Conservation (phyloP, 805 yeast species). For the Nakazawaea sp. region DNA sequence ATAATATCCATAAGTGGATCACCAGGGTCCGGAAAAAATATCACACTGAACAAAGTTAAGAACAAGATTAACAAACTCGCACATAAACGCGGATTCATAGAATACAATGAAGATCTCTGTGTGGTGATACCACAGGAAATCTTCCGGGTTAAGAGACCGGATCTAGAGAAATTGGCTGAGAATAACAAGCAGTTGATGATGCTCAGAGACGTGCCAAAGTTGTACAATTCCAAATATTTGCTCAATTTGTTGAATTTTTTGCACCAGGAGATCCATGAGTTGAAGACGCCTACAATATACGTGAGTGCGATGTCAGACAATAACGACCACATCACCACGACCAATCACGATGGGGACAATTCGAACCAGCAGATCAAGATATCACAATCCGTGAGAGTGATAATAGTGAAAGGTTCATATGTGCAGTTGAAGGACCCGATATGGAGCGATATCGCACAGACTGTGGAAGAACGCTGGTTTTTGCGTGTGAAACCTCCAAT, state of each 20-base stretch:
- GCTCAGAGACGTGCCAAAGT: slow-evolving; percentile 35
- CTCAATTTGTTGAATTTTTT: slow-evolving; percentile 19
- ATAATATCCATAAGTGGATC: slow-evolving; percentile 32
- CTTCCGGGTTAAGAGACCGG: slow-evolving; percentile 5
- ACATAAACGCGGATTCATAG: slow-evolving; percentile 7
- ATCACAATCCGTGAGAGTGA: slow-evolving; percentile 18
- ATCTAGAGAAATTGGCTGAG: slow-evolving; percentile 18
- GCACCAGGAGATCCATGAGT: slow-evolving; percentile 29
- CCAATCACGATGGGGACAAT: neutral
- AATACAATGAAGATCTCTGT: slow-evolving; percentile 3
- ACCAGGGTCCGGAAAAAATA: slow-evolving; percentile 38
- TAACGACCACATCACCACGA: slow-evolving; percentile 26
- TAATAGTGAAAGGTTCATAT: slow-evolving; percentile 32
- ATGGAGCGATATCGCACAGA: slow-evolving; percentile 25
- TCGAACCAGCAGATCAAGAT: slow-evolving; percentile 15
- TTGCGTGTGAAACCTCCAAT: slow-evolving; percentile 18
- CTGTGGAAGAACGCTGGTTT: slow-evolving; percentile 30
- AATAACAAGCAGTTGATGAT: slow-evolving; percentile 17
- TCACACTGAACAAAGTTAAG: slow-evolving; percentile 21
- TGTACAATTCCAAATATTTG: slow-evolving; percentile 26
- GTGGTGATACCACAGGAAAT: slow-evolving; percentile 10
- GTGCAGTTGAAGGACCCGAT: slow-evolving; percentile 26
- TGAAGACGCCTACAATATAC: slow-evolving; percentile 19
- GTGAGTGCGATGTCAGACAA: slow-evolving; percentile 20
- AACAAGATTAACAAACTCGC: slow-evolving; percentile 7